Evolutionary conservation across 305 asterid species (phyloP).

Genomic region (Salvia sclarea): DNA sequence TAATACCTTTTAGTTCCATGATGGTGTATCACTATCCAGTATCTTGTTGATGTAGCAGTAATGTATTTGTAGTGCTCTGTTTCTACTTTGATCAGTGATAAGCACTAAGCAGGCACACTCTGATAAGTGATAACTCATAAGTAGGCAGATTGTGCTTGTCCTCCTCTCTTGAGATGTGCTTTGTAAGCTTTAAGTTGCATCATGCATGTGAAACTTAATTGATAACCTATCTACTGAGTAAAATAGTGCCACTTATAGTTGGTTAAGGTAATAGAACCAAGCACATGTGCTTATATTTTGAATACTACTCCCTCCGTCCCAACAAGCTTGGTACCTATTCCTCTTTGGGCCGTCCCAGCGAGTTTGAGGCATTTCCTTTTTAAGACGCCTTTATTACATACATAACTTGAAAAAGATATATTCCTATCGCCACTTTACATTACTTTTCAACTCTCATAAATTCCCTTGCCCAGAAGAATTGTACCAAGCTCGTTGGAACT

Average conservation of each 20-base stretch:
- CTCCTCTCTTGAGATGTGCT: conserved; percentile 18
- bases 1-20: neutral
- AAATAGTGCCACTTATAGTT: neutral
- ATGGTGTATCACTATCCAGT: neutral
- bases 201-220: neutral
- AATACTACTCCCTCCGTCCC: too few species aligned
- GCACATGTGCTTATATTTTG: neutral
- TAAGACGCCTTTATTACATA: too few species aligned
- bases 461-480: too few species aligned
- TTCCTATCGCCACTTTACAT: too few species aligned
- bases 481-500: too few species aligned
- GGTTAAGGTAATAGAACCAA: conserved; percentile 21
- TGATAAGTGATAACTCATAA: conserved; percentile 15
- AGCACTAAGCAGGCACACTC: neutral
- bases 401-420: too few species aligned
- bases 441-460: too few species aligned
- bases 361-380: too few species aligned
- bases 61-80: neutral
- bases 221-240: too few species aligned
- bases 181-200: neutral
- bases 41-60: neutral
- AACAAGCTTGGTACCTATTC: too few species aligned
- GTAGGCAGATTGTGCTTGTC: neutral
- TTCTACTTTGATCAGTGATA: conserved; percentile 18
- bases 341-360: too few species aligned